Evolutionary conservation across 2,329 filamentous ascomycete genomes (phyloP), one percentile per base, ranked within the genome.

Genomic region (Tolypocladium guangdongense): DNA sequence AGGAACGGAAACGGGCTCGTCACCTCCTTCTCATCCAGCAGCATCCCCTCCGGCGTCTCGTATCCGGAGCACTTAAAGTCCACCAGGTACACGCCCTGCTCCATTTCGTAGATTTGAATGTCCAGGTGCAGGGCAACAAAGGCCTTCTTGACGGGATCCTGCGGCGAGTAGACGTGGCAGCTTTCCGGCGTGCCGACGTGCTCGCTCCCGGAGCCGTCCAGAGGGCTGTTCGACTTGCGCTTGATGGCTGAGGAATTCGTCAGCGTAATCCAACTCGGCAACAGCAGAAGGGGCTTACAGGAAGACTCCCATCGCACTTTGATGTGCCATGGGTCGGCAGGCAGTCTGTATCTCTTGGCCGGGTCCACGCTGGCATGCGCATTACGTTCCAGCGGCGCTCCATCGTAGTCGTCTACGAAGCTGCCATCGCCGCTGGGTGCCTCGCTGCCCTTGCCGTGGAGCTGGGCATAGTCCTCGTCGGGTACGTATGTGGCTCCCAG

Each of bases 41-140:
- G 74, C 59, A 86, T 82, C 49, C 92, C 86, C 53, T 93, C 77
- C 14, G 75, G 65, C 48, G 80, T 89, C 73, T 99, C 93, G 71
- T 99, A 99, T 22, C 93, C 93, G 16, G 93, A 91, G 68, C 92
- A 97, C 68, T 96, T 97, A 77, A 99, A 99, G 68, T 99, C 93
- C 49, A 99, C 93, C 57, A 99, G 85, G 69, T 92, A 97, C 59
- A 93, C 92, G 53, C 88, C 87, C 54, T 84, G 83, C 68, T 97
- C 92, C 75, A 97, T 90, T 65, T 90, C 87, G 70, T 96, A 96
- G 51, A 96, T 85, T 68, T 96, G 93, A 58, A 99, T 96, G 59
- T 95, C 91, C 67, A 99, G 83, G 66, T 96, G 93, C 64, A 97
- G 87, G 66, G 88, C 92, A n/a, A 95, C 84, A 53, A 87, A 87